Conservation (phyloP, 1,284 basidiomycete species). For the Pseudozyma tsukubaensis region DNA sequence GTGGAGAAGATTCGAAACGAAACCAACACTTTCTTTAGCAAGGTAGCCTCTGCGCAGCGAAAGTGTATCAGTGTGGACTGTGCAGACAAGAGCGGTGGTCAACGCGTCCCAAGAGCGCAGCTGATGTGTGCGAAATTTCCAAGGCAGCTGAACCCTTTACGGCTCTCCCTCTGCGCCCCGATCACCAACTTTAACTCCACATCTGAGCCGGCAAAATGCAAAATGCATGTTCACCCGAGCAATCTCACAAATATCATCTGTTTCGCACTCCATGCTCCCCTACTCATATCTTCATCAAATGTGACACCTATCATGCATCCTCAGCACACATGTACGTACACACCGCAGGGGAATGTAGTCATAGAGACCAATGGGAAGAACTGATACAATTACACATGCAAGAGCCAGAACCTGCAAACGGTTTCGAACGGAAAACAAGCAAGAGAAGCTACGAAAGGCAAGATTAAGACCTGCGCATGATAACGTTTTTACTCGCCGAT, state of each 20-base stretch:
- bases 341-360: not conserved
- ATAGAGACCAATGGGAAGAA: not conserved
- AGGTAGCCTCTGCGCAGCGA: conserved; percentile 1
- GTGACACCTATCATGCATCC: too few relatives aligned
- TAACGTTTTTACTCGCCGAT: conserved; percentile 65
- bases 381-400: conserved; percentile 24
- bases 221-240: too few relatives aligned
- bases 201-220: not conserved
- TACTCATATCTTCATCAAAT: too few relatives aligned
- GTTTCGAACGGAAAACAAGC: not conserved
- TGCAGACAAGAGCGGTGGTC: conserved; percentile 13
- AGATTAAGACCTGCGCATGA: conserved; percentile 42
- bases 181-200: conserved; percentile 22
- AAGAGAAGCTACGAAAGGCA: not conserved
- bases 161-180: conserved; percentile 2
- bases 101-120: conserved; percentile 27
- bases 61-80: not conserved
- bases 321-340: not conserved
- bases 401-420: too few relatives aligned
- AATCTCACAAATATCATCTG: not conserved
- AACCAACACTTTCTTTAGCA: conserved; percentile 18
- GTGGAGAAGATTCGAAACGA: conserved; percentile 1
- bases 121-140: not conserved
- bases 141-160: conserved; percentile 3
- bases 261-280: too few relatives aligned